Percentiles rank a stretch among this genome's conserved stretches.
Evolutionary conservation across 192 early-diverging fungal species (phyloP).

Genomic region (Entomortierella lignicola): DNA sequence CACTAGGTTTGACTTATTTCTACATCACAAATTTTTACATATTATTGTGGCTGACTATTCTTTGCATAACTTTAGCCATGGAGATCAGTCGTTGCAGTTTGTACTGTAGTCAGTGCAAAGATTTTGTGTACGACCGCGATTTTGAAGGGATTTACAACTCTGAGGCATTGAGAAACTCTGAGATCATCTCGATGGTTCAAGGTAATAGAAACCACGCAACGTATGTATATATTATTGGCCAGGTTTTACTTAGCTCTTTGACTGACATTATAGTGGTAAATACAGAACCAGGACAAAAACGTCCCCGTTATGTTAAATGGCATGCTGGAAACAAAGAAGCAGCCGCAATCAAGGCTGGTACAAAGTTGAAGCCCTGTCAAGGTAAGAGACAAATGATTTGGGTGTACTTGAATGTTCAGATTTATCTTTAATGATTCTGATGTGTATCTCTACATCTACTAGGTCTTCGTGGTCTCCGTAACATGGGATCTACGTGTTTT

Average conservation of each 20-base stretch:
- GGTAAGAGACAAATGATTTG: conserved; percentile 50
- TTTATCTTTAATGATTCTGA: too few species aligned
- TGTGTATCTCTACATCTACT: too few species aligned
- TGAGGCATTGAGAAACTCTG: conserved; percentile 27
- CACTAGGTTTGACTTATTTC: not conserved
- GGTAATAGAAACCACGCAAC: not conserved
- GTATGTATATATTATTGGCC: too few species aligned
- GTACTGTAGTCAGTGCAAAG: conserved; percentile 82
- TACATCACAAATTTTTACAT: not conserved
- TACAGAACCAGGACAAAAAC: conserved; percentile 64
- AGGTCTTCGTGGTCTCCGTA: conserved; percentile 88
- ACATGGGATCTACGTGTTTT: conserved; percentile 96
- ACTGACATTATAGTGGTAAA: too few species aligned
- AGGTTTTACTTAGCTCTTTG: too few species aligned
- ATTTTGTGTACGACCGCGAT: conserved; percentile 87
- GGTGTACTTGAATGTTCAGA: too few species aligned
- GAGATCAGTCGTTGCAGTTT: conserved; percentile 76
- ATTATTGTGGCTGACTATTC: not conserved
- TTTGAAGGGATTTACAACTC: conserved; percentile 61
- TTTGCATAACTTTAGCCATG: conserved; percentile 65
- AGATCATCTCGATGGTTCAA: conserved; percentile 45
- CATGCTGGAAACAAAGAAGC: conserved; percentile 67
- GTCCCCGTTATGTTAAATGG: conserved; percentile 64
- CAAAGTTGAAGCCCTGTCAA: conserved; percentile 62
- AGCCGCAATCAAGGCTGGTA: conserved; percentile 58